Base-by-base conservation (phyloP, 1,284 basidiomycete genomes). In the Cystobasidiaceae sp. region DNA sequence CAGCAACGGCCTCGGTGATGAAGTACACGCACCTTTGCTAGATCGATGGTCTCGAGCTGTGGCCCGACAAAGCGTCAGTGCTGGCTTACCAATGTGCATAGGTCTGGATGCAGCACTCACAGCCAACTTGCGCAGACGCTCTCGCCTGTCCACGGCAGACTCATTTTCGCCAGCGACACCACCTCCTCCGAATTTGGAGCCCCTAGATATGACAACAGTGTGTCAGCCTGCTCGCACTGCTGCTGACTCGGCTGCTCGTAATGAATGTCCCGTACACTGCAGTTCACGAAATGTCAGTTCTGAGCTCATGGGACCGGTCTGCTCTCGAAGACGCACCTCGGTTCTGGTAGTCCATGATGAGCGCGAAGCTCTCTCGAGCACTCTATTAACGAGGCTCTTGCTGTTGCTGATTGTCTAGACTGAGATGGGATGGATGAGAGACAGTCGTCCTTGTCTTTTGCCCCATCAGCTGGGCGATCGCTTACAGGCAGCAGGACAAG, bases 141-240 rank as follows among this genome's bases (percentile, higher is more conserved):
- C 96, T 68, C 96, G 82, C 66, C 96, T 82, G 80, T 98, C 94
- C 9, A 98, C 88, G 75, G 97, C 97, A 44, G 87, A 87, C 79
- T 98, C 96, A 32, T 87, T 89, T 25, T 88, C 88, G 32, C 91
- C 89, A 49, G 90, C 78, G 2, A 79, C 90, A 81, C 92, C 93
- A 75, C 92, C 92, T 66, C 91, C 90, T 71, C 93, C 92, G 75
- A 96, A 94, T 77, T 94, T 96, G 58, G 90, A 93, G 54, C 92
- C 92, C 57, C 58, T 60, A 34, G 7, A 41, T 23, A 34, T 15
- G 37, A 11, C 37, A n/a, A 11, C n/a, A n/a, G n/a, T n/a, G n/a
- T n/a, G n/a, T n/a, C n/a, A n/a, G n/a, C n/a, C n/a, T n/a, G n/a
- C n/a, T n/a, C n/a, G n/a, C n/a, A n/a, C n/a, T n/a, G n/a, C n/a